Evolutionary conservation across 768 basidiomycete species (phyloP), one percentile per base, ranked within the genome.

Genomic region (Agrocybe pediades): DNA sequence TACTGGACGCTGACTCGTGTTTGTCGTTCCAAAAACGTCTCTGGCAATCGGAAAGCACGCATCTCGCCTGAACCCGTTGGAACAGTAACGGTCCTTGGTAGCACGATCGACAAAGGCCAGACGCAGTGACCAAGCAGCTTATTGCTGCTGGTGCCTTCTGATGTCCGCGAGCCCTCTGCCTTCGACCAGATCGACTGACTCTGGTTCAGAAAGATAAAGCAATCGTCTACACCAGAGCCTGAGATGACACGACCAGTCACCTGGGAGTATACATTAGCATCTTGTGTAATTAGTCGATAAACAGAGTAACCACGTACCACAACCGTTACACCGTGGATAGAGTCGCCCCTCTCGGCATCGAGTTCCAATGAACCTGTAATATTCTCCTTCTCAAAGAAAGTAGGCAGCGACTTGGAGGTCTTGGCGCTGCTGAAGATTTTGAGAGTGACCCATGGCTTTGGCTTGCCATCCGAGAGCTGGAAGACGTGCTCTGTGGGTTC

Each of bases 351-450:
- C 57, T 80, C 79, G 23, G 77, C 78, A 47, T 70, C 64, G 56
- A 82, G 62, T 59, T 80, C 75, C 43, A 82, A 67, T 36, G 66
- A 68, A 40, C 78, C 79, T 47, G 67, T 77, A 67, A 82, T 75
- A 44, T 74, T 73, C 64, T 81, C 79, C 68, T 79, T 81, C 71
- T 83, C 80, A 60, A 76, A 78, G 64, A 78, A 80, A 19, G 77
- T 78, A 8, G 81, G 80, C 27, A 81, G 65, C 47, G 78, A 79
- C 50, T 76, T 77, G 9, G 75, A 67, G 2, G 80, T 80, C 63
- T 78, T 80, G 11, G 80, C 80, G 59, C 78, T 80, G 69, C 79
- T 82, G 63, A 64, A 68, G 53, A 81, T 65, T 46, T 71, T 76
- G 51, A 81, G 74, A 41, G 74, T 73, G 47, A 76, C 69, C 74